Evolutionary conservation across 2,329 filamentous ascomycete genomes (phyloP).

Genomic region (Leptodontidium sp.): DNA sequence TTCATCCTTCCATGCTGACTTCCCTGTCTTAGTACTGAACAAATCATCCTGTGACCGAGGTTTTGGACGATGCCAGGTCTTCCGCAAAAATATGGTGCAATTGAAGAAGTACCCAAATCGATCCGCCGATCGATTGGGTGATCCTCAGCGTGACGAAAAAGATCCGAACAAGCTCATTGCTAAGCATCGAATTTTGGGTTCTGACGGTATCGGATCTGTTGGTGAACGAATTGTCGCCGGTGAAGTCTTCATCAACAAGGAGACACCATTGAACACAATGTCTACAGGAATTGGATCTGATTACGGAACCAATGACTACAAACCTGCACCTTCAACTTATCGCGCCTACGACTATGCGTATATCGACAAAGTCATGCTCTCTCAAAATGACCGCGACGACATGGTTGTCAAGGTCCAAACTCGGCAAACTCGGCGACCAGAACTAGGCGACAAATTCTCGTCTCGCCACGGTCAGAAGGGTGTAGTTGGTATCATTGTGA

Average conservation of each 20-base stretch:
- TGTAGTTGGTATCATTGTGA: slow-evolving; percentile 94
- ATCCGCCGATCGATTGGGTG: slow-evolving; percentile 71
- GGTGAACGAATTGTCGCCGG: slow-evolving; percentile 80
- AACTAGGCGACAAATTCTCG: slow-evolving; percentile 98
- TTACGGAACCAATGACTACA: slow-evolving; percentile 67
- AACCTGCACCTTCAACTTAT: slow-evolving; percentile 77
- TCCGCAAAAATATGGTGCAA: slow-evolving; percentile 89
- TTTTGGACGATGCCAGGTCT: slow-evolving; percentile 97
- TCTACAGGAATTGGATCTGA: slow-evolving; percentile 76
- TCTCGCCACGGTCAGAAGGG: slow-evolving; percentile 98
- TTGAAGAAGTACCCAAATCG: slow-evolving; percentile 91
- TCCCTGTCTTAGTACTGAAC: slow-evolving; percentile 76
- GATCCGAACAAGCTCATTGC: slow-evolving; percentile 68
- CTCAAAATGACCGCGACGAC: slow-evolving; percentile 85
- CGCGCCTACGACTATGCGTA: slow-evolving; percentile 85
- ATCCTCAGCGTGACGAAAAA: slow-evolving; percentile 57
- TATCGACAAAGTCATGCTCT: slow-evolving; percentile 96
- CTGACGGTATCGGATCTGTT: slow-evolving; percentile 89
- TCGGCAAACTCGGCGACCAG: slow-evolving; percentile 92
- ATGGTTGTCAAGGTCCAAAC: slow-evolving; percentile 94
- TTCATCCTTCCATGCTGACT: neutral
- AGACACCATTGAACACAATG: slow-evolving; percentile 80
- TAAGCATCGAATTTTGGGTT: slow-evolving; percentile 78
- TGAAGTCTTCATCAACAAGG: slow-evolving; percentile 91
- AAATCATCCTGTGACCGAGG: slow-evolving; percentile 95